Percentiles rank a stretch among this genome's conserved stretches.
phyloP scores from a whole-genome alignment of 2,329 filamentous ascomycete genomes.

The Karstenula rhodostoma region DNA sequence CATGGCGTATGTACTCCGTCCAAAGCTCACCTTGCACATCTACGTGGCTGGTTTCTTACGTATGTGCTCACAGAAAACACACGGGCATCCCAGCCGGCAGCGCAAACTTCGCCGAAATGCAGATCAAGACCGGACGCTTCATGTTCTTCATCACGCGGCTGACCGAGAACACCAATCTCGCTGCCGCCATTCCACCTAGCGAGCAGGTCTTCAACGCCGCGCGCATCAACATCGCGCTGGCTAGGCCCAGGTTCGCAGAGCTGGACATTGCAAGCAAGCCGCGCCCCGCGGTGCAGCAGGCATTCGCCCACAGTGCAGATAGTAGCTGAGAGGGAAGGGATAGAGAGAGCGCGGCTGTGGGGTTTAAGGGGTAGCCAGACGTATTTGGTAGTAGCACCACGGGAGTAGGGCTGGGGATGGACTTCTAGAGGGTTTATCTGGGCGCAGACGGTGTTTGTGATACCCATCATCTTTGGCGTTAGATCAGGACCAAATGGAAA shows the following conservation, averaged over 20 bases:
- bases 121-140: constrained; percentile 82
- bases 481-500: background rate
- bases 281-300: constrained; percentile 46
- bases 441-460: constrained; percentile 9
- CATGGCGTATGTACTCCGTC: constrained; percentile 56
- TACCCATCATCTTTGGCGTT: constrained; percentile 10
- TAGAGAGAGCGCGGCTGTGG: background rate
- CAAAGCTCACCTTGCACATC: constrained; percentile 20
- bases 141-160: constrained; percentile 95
- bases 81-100: constrained; percentile 82
- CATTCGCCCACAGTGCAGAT: constrained; percentile 45
- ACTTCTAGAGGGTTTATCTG: background rate
- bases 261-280: constrained; percentile 58
- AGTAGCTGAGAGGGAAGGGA: constrained; percentile 30
- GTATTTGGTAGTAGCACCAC: background rate
- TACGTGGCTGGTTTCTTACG: constrained; percentile 43
- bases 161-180: constrained; percentile 96
- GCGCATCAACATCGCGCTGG: constrained; percentile 87
- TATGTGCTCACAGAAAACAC: constrained; percentile 64
- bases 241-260: constrained; percentile 79
- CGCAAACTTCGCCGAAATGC: constrained; percentile 81
- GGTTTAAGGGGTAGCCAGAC: background rate
- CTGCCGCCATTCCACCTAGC: constrained; percentile 88
- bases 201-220: constrained; percentile 92
- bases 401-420: background rate